Evolutionary conservation across 2,329 filamentous ascomycete genomes (phyloP), one percentile per base, ranked within the genome.

Genomic region (Sarocladium strictum): DNA sequence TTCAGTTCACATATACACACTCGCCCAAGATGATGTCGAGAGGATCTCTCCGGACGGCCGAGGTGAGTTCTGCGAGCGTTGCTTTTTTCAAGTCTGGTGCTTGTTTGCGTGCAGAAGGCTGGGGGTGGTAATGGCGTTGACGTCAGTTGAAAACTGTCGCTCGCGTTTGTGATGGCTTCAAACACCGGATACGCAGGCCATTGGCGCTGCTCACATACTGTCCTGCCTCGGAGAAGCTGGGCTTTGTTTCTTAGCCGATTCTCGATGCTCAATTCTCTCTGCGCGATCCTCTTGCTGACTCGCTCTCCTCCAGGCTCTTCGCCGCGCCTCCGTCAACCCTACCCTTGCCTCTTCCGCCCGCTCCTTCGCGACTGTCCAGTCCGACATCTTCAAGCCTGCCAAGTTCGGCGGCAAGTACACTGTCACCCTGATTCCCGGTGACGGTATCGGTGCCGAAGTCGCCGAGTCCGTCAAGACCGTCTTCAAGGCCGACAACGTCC

Each of bases 321-420:
- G 77, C 69, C 69, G 76, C 68, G 71, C 75, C 60, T 75, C 76
- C 61, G 66, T 71, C 61, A 75, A 70, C 64, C 73, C 74, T 62
- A 72, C 72, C 63, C 66, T 69, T 58, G 64, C 66, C 61, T 38
- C 32, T 17, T 38, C 50, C 17, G 70, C 75, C 57, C 79, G 80
- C 69, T 75, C 76, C 65, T 86, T 91, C 72, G 90, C 90, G 65
- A 96, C 90, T 61, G 80, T 96, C 65, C 85, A 91, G 75, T 88
- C 88, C 72, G 94, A 97, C 76, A 93, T 97, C 76, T 97, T 97
- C 84, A 96, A 97, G 84, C 92, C 92, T 65, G 91, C 93, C 78
- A 94, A 97, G 83, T 97, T 92, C 74, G 94, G 94, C 73, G 90
- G 93, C 78, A 99, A 97, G 80, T 99, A 97, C 83, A 99, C 94